Conservation (phyloP, 306 rosid genomes). For the Malus sieversii region DNA sequence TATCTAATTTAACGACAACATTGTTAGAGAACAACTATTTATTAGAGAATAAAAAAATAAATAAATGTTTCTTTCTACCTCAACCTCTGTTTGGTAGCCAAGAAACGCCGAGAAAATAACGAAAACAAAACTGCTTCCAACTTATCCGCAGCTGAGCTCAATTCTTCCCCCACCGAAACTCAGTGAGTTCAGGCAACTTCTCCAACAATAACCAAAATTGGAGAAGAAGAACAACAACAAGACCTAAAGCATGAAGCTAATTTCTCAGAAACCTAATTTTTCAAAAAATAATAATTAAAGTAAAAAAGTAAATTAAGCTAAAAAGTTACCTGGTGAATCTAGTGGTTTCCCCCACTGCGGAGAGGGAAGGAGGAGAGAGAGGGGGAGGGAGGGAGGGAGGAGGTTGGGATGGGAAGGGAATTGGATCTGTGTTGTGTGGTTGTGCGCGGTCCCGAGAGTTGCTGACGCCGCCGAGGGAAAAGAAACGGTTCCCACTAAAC, state of each 20-base stretch:
- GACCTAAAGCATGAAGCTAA: not conserved
- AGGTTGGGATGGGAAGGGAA: not conserved
- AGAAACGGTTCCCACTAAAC: conserved; percentile 33
- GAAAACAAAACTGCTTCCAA: not conserved
- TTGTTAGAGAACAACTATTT: not conserved
- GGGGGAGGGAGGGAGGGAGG: not conserved
- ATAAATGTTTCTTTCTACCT: not conserved
- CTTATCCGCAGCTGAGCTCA: not conserved
- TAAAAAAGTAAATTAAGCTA: not conserved
- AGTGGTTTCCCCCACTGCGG: conserved; percentile 17
- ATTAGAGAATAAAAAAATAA: not conserved
- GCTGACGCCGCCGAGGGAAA: conserved; percentile 36
- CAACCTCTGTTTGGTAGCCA: not conserved
- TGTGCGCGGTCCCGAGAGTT: conserved; percentile 23
- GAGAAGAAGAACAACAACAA: not conserved
- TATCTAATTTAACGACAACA: not conserved
- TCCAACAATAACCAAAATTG: not conserved
- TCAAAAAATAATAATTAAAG: not conserved
- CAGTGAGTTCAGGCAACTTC: not conserved
- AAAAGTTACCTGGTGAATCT: conserved; percentile 35
- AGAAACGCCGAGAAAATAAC: not conserved
- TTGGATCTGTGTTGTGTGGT: conserved; percentile 32
- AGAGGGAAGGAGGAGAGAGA: not conserved
- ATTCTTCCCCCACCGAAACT: not conserved
- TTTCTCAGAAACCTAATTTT: conserved; percentile 6